Evolutionary conservation across 257 asterid genomes (phyloP).

Genomic region (Capsicum chinense): DNA sequence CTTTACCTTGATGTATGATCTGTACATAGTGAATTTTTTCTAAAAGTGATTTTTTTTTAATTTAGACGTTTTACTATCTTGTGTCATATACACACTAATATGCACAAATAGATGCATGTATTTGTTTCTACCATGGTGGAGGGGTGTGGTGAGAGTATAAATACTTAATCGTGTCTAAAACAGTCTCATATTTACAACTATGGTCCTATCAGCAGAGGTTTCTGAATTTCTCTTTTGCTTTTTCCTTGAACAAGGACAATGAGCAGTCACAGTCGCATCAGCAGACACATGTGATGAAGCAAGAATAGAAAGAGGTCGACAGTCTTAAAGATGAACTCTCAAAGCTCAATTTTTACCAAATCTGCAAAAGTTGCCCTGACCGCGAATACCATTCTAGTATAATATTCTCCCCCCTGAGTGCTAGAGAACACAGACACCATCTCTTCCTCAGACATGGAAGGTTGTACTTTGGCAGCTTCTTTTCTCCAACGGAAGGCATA

Average conservation of each 20-base stretch:
- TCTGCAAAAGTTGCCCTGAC: too few relatives aligned
- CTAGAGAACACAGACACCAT: too few relatives aligned
- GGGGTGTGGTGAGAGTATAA: not conserved
- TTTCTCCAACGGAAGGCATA: too few relatives aligned
- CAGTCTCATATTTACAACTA: not conserved
- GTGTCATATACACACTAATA: not conserved
- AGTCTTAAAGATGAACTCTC: constrained; percentile 61
- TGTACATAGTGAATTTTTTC: not conserved
- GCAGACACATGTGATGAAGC: constrained; percentile 37
- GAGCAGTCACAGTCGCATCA: constrained; percentile 18
- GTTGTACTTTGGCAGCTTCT: too few relatives aligned
- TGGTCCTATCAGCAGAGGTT: not conserved
- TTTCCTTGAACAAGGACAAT: constrained; percentile 19
- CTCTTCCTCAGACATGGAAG: too few relatives aligned
- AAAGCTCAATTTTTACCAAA: constrained; percentile 39
- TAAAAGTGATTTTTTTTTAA: not conserved
- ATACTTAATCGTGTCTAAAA: not conserved
- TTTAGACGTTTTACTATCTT: not conserved
- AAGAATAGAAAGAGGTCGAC: constrained; percentile 53
- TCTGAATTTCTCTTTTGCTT: not conserved
- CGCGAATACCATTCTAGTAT: too few relatives aligned
- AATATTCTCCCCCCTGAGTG: too few relatives aligned
- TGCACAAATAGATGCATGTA: not conserved
- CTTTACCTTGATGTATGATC: not conserved
- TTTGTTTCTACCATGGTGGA: constrained; percentile 13